Conservation (phyloP, 73 alveolate genomes). For the Loxodes magnus region DNA sequence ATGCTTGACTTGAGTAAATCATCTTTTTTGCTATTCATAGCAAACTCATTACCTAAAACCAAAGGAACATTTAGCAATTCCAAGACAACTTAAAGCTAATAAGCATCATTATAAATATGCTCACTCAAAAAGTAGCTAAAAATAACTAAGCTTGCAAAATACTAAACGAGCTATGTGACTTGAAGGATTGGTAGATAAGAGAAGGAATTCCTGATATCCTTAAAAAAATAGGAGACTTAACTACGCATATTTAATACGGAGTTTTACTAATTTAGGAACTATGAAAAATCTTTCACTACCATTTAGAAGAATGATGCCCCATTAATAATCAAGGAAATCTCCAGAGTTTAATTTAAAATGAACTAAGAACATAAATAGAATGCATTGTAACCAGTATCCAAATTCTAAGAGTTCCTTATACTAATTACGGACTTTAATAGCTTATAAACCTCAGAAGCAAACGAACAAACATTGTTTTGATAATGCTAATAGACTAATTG, state of each 20-base stretch:
- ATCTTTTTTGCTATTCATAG: too few species aligned
- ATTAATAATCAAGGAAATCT: too few species aligned
- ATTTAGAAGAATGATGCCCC: slow-evolving; percentile 23
- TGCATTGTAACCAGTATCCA: too few species aligned
- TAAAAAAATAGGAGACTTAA: slow-evolving; percentile 18
- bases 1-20: too few species aligned
- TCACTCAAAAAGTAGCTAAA: slow-evolving; percentile 25
- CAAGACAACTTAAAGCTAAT: slow-evolving; percentile 35
- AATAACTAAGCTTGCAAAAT: slow-evolving; percentile 11
- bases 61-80: slow-evolving; percentile 37
- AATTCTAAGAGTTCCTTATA: too few species aligned
- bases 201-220: background rate
- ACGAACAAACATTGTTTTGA: too few species aligned
- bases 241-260: slow-evolving; percentile 12
- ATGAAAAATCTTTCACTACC: slow-evolving; percentile 17
- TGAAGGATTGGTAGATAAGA: slow-evolving; percentile 1
- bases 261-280: slow-evolving; percentile 21
- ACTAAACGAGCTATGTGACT: slow-evolving; percentile 17
- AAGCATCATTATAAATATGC: slow-evolving; percentile 32
- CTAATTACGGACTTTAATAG: too few species aligned
- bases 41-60: too few species aligned
- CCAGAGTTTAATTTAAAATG: too few species aligned
- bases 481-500: too few species aligned
- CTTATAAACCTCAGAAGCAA: too few species aligned
- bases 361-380: too few species aligned